Percentiles rank a stretch among this genome's conserved stretches.
phyloP scores from a whole-genome alignment of 305 asterid species.

The Fraxinus ornus region DNA sequence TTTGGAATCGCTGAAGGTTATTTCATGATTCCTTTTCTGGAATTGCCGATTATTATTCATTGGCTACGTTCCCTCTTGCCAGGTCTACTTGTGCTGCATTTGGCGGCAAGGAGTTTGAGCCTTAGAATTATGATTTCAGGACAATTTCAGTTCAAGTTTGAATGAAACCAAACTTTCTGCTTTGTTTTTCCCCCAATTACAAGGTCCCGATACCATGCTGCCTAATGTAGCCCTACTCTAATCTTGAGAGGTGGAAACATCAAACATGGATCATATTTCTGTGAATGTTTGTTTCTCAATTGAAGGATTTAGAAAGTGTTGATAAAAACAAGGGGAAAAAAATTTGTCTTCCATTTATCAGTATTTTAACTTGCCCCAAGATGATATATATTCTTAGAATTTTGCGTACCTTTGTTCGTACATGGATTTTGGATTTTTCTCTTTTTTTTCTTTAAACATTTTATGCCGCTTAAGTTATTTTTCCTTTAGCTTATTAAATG shows the following conservation, averaged over 20 bases:
- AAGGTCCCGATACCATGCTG: neutral
- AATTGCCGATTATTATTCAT: neutral
- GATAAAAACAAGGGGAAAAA: neutral
- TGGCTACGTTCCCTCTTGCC: neutral
- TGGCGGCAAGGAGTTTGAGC: neutral
- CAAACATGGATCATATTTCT: neutral
- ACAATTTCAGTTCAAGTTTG: neutral
- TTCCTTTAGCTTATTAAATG: constrained; percentile 12
- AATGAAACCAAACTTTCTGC: neutral
- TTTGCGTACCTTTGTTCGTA: neutral
- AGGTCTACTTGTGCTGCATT: neutral
- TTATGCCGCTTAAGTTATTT: neutral
- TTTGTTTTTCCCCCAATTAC: neutral
- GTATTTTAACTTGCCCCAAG: neutral
- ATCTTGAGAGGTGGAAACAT: neutral
- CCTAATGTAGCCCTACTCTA: neutral
- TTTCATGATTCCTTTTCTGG: constrained; percentile 8
- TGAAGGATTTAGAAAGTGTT: neutral
- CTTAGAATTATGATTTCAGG: neutral
- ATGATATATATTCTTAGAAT: neutral
- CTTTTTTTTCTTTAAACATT: neutral
- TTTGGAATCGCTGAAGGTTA: constrained; percentile 49
- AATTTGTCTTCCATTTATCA: neutral
- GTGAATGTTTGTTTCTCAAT: neutral
- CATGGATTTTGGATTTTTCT: neutral